phyloP scores from a whole-genome alignment of 2,329 filamentous ascomycete genomes.

The Colletotrichum noveboracense region DNA sequence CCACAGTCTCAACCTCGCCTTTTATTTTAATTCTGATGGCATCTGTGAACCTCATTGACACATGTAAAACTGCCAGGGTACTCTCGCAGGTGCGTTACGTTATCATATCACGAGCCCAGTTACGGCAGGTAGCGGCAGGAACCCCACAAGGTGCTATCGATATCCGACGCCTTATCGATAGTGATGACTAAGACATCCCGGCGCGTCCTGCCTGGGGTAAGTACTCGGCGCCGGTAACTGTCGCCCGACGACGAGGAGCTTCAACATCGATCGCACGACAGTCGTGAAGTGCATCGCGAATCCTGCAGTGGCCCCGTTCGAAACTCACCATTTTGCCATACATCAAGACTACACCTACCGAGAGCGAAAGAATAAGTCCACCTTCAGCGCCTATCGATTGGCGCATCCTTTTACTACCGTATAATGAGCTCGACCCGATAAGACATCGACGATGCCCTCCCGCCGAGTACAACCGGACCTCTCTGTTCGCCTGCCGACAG shows the following conservation, averaged over 20 bases:
- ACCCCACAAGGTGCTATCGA: slow-evolving; percentile 2
- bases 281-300: not conserved
- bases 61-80: not conserved
- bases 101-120: not conserved
- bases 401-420: not conserved
- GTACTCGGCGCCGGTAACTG: slow-evolving; percentile 4
- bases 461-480: slow-evolving; percentile 44
- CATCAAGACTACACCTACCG: not conserved
- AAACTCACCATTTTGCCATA: not conserved
- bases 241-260: slow-evolving; percentile 10
- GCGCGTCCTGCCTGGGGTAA: not conserved
- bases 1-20: not conserved
- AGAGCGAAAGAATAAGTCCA: not conserved
- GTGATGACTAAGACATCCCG: slow-evolving; percentile 7
- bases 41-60: not conserved
- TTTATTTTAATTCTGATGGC: not conserved
- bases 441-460: slow-evolving; percentile 29
- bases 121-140: not conserved
- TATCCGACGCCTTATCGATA: not conserved
- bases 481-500: slow-evolving; percentile 38
- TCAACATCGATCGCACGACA: slow-evolving; percentile 21
- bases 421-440: slow-evolving; percentile 11
- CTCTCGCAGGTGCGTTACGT: not conserved
- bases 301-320: not conserved
- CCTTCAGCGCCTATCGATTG: not conserved